Evolutionary conservation across 495 filamentous ascomycete species (phyloP).

Genomic region (Lentithecium fluviatile): DNA sequence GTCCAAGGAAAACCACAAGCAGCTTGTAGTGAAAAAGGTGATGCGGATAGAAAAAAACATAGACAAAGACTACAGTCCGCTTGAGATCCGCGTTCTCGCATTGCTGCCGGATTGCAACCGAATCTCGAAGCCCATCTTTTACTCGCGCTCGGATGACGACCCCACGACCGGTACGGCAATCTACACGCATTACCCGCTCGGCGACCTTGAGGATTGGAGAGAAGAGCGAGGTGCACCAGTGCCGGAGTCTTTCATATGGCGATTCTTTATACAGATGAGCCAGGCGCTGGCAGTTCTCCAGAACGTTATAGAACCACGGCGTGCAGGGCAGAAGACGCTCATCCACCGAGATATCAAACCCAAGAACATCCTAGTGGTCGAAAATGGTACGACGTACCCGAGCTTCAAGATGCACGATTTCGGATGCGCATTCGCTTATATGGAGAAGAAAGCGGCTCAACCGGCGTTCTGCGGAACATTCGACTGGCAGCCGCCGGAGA

Average conservation of each 20-base stretch:
- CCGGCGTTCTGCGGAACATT: conserved; percentile 8
- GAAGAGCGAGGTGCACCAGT: conserved; percentile 11
- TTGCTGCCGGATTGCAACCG: conserved; percentile 18
- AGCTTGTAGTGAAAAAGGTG: conserved; percentile 8
- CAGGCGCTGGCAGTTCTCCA: conserved; percentile 33
- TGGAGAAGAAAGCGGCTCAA: background rate
- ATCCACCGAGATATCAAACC: conserved; percentile 37
- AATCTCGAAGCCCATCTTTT: conserved; percentile 12
- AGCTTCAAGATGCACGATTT: conserved; percentile 35
- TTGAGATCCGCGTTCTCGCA: conserved; percentile 14
- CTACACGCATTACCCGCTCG: conserved; percentile 18
- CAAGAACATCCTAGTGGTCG: conserved; percentile 28
- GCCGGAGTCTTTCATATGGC: conserved; percentile 28
- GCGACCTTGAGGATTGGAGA: conserved; percentile 21
- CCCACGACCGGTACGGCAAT: background rate
- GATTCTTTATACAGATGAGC: conserved; percentile 24
- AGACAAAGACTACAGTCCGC: background rate
- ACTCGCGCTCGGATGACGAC: background rate
- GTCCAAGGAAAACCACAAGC: background rate
- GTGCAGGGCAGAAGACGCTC: background rate
- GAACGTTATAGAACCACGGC: conserved; percentile 1
- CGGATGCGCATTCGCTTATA: conserved; percentile 5
- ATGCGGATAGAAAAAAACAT: background rate
- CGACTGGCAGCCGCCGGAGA: conserved; percentile 16
- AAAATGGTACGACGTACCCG: conserved; percentile 22